These are phyloP conservation scores for Thinopyrum elongatum DNA, from an alignment of 176 grass and related monocot species.

Conservation along the genomic window DNA sequence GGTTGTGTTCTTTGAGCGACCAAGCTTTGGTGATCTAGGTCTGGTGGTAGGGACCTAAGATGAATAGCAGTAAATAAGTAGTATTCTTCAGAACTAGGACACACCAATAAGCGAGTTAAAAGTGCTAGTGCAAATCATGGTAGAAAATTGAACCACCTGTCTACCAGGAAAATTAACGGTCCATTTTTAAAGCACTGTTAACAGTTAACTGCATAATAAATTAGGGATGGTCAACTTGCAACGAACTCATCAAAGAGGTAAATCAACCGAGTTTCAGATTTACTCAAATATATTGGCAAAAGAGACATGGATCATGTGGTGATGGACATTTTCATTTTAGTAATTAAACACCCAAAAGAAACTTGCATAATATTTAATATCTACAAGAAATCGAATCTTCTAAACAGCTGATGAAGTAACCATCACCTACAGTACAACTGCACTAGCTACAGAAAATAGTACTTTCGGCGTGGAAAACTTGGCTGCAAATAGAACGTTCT, in stretches of 20 bases:
- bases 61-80: slow-evolving; percentile 12
- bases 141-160: not conserved
- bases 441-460: not conserved
- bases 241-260: slow-evolving; percentile 1
- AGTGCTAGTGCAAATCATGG: not conserved
- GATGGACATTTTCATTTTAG: not conserved
- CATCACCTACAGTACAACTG: not conserved
- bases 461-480: not conserved
- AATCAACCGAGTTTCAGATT: not conserved
- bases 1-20: slow-evolving; percentile 48
- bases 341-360: not conserved
- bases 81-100: not conserved
- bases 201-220: not conserved
- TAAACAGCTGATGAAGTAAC: not conserved
- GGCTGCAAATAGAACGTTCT: not conserved
- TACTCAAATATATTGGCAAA: not conserved
- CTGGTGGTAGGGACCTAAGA: slow-evolving; percentile 61
- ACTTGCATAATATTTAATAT: not conserved
- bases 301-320: not conserved
- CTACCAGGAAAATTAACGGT: not conserved
- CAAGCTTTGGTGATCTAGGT: slow-evolving; percentile 65
- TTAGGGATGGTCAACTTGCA: not conserved
- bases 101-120: not conserved
- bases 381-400: not conserved
- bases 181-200: not conserved